Evolutionary conservation across 192 early-diverging fungal species (phyloP), one percentile per base, ranked within the genome.

Genomic region (Gaertneriomyces sp.): DNA sequence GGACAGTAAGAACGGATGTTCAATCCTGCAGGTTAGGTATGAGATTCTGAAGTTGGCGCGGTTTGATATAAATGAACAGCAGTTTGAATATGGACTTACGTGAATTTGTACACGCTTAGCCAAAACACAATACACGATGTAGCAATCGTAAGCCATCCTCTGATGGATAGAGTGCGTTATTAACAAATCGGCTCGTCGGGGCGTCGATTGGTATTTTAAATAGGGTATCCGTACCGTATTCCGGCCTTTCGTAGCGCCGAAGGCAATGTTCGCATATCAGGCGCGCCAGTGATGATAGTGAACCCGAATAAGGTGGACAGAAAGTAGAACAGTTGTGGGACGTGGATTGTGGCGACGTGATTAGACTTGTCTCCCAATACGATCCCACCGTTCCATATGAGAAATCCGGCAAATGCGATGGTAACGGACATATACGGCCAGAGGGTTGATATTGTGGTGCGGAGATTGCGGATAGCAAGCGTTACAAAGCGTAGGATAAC

Each of bases 1-100:
- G 66, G 88, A 86, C 20, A 96, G 79, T 53, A 98, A 73, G 72
- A 96, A 98, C 49, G 93, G 92, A 66, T 98, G 96, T 70, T 92
- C 93, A 62, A 87, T 78, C 3, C 91, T 92, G 59, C 16, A 43
- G 19, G 7, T 69, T 16, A 19, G 0, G 20, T 55, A 11, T 33
- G 25, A 20, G 17, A 49, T 17, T 2, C 47, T n/a, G 11, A n/a
- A 57, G 64, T 19, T 38, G 64, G 44, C 19, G 59, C 17, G 12
- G 42, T 20, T 64, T 64, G 12, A 61, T 49, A 1, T 49, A 17
- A 0, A 17, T 49, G 2, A 17, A 49, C 25, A 33, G 25, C 25
- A 33, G 0, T 33, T 33, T 12, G 12, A 2, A 20, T 20, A 12
- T 39, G 20, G 16, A 73, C 57, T 65, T 60, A 72, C 71, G 75